Conservation (phyloP, 306 rosid species). For the Trichosanthes truncata region DNA sequence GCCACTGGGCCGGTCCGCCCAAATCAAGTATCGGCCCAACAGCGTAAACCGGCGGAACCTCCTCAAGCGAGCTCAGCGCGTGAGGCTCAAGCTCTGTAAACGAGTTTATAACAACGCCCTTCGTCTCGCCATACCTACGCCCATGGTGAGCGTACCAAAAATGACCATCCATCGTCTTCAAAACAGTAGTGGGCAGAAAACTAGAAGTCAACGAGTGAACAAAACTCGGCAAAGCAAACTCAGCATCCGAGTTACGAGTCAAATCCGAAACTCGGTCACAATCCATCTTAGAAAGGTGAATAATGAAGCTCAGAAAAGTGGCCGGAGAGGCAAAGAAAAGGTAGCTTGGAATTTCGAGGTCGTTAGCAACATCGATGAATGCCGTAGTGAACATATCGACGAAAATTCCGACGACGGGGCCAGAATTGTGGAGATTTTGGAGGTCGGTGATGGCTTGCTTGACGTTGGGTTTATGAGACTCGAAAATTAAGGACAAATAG, state of each 20-base stretch:
- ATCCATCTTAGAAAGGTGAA: neutral
- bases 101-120: neutral
- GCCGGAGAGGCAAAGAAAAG: neutral
- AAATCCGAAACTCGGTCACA: neutral
- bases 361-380: neutral
- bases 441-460: neutral
- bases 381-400: slow-evolving; percentile 7
- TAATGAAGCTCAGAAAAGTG: neutral
- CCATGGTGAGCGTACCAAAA: neutral
- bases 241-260: neutral
- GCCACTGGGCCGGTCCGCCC: neutral
- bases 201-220: neutral
- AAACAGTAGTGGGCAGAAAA: neutral
- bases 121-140: neutral
- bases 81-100: slow-evolving; percentile 19
- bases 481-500: neutral
- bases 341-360: neutral
- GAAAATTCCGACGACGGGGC: neutral
- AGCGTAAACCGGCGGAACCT: slow-evolving; percentile 19
- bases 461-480: neutral
- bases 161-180: neutral
- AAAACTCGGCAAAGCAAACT: neutral
- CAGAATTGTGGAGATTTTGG: neutral
- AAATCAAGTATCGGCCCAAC: slow-evolving; percentile 17
- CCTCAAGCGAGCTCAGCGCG: slow-evolving; percentile 16